Base-by-base conservation (phyloP, 179 eudicot genomes). In the Beta macrorhiza region DNA sequence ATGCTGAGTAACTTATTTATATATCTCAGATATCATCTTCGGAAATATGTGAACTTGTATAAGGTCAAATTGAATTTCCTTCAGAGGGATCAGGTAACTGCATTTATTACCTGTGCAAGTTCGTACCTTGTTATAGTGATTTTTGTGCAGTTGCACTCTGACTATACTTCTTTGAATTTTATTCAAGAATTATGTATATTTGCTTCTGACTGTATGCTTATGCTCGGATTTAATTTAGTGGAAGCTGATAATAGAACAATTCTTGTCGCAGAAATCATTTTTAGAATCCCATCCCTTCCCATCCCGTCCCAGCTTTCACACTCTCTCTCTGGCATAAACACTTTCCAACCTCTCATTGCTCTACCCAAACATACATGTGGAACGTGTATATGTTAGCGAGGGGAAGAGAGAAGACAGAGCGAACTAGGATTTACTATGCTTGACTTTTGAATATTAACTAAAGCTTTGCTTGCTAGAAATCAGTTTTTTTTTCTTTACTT, bases 1-100 rank as follows among this genome's bases (percentile, higher is more conserved):
- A 12, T 51, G 74, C 81, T 83, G 69, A 74, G 70, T 73, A 62
- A 61, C 14, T 74, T 81, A 79, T 17, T 74, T 81, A 77, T 69
- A 56, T 79, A 58, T 65, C 64, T 15, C 92, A 96, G 99, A 82
- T 85, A 79, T 79, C 78, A 83, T 56, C 93, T 96, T 45, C 90
- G 93, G 86, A 94, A 90, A 87, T 94, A 96, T 86, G 98, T 96
- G 84, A 92, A 90, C 74, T 86, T 94, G 82, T 96, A 96, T 91
- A 96, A 94, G 90, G 85, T 78, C 42, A 96, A 96, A 82, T 83
- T 96, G 87, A 83, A 88, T 85, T 88, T 91, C 77, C 96, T 96
- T 85, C 93, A 83, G 32, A 87, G 90, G 81, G 98, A 96, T 52
- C 94, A 92, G 97, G 98, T 96, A 74, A 86, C 56, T 83, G 57